Conservation (phyloP, 371 early-diverging fungal species). For the Apophysomyces sp. region DNA sequence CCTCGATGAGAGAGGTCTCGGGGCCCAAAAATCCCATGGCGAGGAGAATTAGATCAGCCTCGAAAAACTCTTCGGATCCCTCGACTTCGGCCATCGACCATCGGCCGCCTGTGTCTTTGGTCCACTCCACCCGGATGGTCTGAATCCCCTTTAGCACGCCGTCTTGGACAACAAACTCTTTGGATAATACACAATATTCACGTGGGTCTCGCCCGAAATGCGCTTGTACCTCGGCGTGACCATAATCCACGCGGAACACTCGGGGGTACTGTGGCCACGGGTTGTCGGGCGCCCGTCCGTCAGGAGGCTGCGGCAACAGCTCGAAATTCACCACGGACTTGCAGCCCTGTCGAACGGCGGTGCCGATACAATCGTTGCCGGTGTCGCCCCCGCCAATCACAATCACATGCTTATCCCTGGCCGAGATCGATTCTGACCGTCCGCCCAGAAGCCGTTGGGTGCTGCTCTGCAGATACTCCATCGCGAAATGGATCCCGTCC, state of each 20-base stretch:
- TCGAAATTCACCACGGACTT: constrained; percentile 94
- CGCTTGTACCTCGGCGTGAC: constrained; percentile 89
- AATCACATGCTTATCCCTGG: constrained; percentile 91
- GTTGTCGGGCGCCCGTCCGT: constrained; percentile 80
- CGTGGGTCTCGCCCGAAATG: constrained; percentile 93
- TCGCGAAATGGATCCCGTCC: constrained; percentile 95
- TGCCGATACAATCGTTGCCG: constrained; percentile 95
- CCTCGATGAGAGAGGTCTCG: constrained; percentile 79
- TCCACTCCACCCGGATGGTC: constrained; percentile 95
- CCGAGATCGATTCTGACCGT: constrained; percentile 70
- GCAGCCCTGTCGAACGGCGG: constrained; percentile 91
- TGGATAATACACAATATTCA: constrained; percentile 89
- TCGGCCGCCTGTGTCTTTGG: constrained; percentile 69
- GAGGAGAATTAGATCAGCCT: constrained; percentile 89
- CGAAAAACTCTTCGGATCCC: constrained; percentile 81
- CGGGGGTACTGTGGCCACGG: constrained; percentile 97
- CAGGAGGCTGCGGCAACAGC: constrained; percentile 89
- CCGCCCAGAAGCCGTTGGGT: constrained; percentile 85
- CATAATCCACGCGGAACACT: constrained; percentile 94
- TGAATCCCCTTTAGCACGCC: constrained; percentile 88
- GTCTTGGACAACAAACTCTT: constrained; percentile 85
- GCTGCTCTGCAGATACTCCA: constrained; percentile 93
- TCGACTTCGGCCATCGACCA: constrained; percentile 89
- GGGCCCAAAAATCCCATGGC: constrained; percentile 98
- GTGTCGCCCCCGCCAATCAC: constrained; percentile 99